These are phyloP conservation scores for Paracamarosporium sp. DNA, from an alignment of 2,329 filamentous ascomycete species.

Conservation along the genomic window DNA sequence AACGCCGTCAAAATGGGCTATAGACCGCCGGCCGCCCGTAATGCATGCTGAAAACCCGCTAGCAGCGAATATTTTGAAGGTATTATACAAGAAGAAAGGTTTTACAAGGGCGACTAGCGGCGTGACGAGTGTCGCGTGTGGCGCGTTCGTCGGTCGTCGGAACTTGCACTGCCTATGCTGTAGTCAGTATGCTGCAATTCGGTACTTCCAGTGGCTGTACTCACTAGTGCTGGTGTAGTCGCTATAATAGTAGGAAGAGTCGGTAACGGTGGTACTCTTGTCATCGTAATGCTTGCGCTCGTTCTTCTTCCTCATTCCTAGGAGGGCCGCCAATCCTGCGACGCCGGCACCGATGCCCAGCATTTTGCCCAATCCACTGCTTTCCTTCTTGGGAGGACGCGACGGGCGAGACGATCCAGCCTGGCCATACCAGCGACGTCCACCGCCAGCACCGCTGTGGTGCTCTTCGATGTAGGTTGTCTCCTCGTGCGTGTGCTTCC, in stretches of 20 bases:
- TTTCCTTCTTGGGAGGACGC: conserved; percentile 44
- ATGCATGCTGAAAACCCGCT: conserved; percentile 22
- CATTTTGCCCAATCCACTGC: conserved; percentile 39
- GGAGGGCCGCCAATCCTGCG: conserved; percentile 51
- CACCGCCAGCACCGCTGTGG: conserved; percentile 66
- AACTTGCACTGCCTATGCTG: conserved; percentile 51
- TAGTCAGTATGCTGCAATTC: conserved; percentile 22
- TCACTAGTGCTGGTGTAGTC: conserved; percentile 58
- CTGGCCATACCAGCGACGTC: conserved; percentile 59
- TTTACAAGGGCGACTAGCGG: conserved; percentile 17
- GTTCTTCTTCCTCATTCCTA: conserved; percentile 54
- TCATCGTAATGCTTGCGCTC: conserved; percentile 49
- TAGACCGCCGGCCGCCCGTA: conserved; percentile 2
- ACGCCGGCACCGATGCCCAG: conserved; percentile 51
- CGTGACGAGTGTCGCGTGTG: conserved; percentile 46
- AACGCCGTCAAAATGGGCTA: conserved; percentile 9
- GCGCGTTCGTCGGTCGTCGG: conserved; percentile 50
- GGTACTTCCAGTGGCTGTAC: conserved; percentile 25
- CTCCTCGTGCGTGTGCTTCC: conserved; percentile 59
- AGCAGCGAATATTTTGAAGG: conserved; percentile 13
- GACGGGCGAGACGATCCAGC: conserved; percentile 40
- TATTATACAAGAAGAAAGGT: conserved; percentile 21
- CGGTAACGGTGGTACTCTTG: conserved; percentile 51
- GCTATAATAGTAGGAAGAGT: conserved; percentile 49
- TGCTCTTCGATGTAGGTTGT: conserved; percentile 71